Conservation (phyloP, 805 yeast species). For the Vanderwaltozyma tropicalis region DNA sequence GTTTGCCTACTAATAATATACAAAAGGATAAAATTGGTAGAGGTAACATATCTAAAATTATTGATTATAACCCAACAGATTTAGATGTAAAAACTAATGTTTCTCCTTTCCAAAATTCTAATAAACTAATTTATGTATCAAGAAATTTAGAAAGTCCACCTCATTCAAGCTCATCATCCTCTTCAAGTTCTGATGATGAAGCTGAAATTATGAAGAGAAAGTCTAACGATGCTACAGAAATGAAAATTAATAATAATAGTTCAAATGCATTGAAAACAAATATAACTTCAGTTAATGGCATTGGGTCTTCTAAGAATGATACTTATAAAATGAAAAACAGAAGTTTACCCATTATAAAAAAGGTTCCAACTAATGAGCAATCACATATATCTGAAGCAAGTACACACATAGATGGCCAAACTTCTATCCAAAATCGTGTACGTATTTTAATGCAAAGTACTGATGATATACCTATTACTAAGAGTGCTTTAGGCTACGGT, state of each 20-base stretch:
- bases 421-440: slow-evolving; percentile 46
- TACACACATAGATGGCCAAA: slow-evolving; percentile 14
- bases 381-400: slow-evolving; percentile 31
- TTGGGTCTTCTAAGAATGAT: no score
- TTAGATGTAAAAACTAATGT: not conserved
- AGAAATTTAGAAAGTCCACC: no score
- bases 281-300: no score
- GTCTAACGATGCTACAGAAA: no score
- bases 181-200: no score
- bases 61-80: slow-evolving; percentile 4
- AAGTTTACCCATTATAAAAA: no score
- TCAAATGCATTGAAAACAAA: no score
- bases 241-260: no score
- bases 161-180: no score
- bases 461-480: slow-evolving; percentile 17
- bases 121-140: not conserved
- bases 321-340: no score
- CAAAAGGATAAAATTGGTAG: slow-evolving; percentile 2
- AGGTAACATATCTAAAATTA: slow-evolving; percentile 7
- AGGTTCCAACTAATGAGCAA: no score
- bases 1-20: not conserved
- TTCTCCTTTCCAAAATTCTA: not conserved
- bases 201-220: no score
- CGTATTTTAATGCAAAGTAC: slow-evolving; percentile 35
- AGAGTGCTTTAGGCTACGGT: slow-evolving; percentile 78